phyloP scores from a whole-genome alignment of 2,329 filamentous ascomycete genomes.

The Nemania sp. region DNA sequence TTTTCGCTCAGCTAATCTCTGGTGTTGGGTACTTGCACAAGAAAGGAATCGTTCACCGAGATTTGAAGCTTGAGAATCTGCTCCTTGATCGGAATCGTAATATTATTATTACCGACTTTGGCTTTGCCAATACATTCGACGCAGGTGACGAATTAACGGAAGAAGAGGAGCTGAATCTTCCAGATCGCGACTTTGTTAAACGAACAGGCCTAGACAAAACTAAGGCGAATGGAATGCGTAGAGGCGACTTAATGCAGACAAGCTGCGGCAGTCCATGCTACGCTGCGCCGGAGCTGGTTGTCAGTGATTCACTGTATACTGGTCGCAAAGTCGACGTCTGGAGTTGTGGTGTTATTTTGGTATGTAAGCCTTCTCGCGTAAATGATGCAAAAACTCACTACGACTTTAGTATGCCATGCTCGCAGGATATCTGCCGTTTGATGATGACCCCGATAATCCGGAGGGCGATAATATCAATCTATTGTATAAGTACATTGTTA shows the following conservation, averaged over 20 bases:
- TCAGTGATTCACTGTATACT: conserved; percentile 97
- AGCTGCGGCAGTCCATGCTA: conserved; percentile 99
- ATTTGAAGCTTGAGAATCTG: conserved; percentile 95
- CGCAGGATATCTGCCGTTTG: conserved; percentile 95
- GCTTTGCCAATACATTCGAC: conserved; percentile 98
- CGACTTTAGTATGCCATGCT: conserved; percentile 90
- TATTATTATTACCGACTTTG: conserved; percentile 99
- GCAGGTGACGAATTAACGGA: conserved; percentile 87
- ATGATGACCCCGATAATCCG: conserved; percentile 97
- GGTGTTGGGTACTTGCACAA: conserved; percentile 98
- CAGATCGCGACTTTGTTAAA: conserved; percentile 90
- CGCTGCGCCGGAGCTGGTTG: conserved; percentile 94
- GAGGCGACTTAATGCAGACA: conserved; percentile 98
- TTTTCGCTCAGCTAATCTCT: conserved; percentile 96
- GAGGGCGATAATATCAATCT: conserved; percentile 99
- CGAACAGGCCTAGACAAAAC: conserved; percentile 84
- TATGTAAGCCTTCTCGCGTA: conserved; percentile 61
- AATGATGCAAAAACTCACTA: conserved; percentile 42
- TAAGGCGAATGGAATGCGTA: conserved; percentile 78
- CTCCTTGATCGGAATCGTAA: conserved; percentile 96
- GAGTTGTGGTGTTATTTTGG: conserved; percentile 98
- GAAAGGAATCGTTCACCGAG: conserved; percentile 97
- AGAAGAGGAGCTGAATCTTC: conserved; percentile 88
- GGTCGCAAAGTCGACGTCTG: conserved; percentile 98
- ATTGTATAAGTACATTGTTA: conserved; percentile 99